Percentiles rank a stretch among this genome's conserved stretches.
phyloP scores from a whole-genome alignment of 805 yeast species.

The Lachancea quebecensis region DNA sequence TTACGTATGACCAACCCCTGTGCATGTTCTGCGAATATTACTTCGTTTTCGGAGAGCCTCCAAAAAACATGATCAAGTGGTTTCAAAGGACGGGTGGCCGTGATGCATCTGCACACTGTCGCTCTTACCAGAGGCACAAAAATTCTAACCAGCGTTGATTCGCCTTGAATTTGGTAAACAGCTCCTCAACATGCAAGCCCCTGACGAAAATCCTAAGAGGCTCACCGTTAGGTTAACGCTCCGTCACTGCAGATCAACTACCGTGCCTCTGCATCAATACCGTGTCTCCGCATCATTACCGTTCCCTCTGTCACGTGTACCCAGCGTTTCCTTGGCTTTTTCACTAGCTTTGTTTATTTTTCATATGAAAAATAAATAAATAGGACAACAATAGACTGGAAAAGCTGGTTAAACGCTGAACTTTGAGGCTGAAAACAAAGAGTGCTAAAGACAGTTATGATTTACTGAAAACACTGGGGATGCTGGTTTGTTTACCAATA shows the following conservation, averaged over 20 bases:
- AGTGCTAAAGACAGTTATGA: too few species aligned
- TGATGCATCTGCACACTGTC: neutral
- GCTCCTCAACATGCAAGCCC: too few species aligned
- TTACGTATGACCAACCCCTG: constrained; percentile 12
- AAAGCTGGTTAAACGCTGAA: neutral
- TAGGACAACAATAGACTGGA: neutral
- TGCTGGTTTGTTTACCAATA: too few species aligned
- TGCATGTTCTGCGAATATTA: constrained; percentile 51
- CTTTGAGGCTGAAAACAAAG: neutral
- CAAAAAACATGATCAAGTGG: constrained; percentile 45
- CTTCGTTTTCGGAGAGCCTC: constrained; percentile 43
- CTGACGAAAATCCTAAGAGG: too few species aligned
- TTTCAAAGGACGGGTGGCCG: constrained; percentile 32
- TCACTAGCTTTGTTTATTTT: constrained; percentile 1
- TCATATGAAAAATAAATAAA: constrained; percentile 5
- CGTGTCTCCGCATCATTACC: neutral
- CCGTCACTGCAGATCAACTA: neutral
- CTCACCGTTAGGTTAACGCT: too few species aligned
- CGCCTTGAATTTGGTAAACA: neutral
- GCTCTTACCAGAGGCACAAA: neutral
- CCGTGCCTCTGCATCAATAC: neutral
- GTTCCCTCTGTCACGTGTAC: neutral
- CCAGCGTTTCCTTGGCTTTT: neutral
- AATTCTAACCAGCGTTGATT: neutral
- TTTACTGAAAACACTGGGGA: too few species aligned